Evolutionary conservation across 805 yeast species (phyloP).

Genomic region (Cyberlindnera mycetangii): DNA sequence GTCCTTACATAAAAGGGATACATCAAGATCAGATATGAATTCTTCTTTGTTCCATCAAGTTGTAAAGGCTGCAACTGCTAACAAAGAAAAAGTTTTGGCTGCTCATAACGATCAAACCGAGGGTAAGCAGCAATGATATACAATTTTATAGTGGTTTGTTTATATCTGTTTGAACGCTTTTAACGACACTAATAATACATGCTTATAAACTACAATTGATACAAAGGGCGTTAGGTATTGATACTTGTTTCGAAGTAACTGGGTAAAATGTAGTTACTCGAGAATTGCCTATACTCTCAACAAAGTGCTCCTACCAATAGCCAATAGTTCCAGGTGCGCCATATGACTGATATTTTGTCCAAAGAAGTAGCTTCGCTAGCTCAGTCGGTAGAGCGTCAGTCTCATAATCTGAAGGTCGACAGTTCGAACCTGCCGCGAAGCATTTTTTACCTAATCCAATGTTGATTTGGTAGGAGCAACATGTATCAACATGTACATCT

Average conservation of each 20-base stretch:
- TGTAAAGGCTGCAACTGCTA: conserved; percentile 63
- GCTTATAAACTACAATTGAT: not conserved
- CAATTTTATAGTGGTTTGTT: not conserved
- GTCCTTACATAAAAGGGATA: conserved; percentile 13
- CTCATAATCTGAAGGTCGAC: conserved; percentile 57
- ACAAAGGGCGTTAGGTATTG: no score
- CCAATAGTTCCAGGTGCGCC: not conserved
- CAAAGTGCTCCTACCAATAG: no score
- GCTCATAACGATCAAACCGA: conserved; percentile 7
- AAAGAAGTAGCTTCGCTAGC: conserved; percentile 42
- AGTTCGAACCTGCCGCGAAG: conserved; percentile 54
- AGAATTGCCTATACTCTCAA: not conserved
- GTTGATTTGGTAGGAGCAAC: not conserved
- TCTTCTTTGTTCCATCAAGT: conserved; percentile 65
- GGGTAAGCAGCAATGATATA: not conserved
- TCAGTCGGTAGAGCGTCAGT: conserved; percentile 59
- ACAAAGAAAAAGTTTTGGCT: conserved; percentile 31
- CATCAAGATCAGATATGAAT: conserved; percentile 31
- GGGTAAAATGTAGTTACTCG: not conserved
- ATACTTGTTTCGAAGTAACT: no score
- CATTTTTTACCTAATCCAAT: conserved; percentile 25
- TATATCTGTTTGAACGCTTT: not conserved
- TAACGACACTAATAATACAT: not conserved
- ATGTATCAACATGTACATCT: no score
- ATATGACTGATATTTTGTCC: not conserved